Percentiles rank a stretch among this genome's conserved stretches.
Conservation (phyloP, 129 eudicot genomes). For the Centaurea solstitialis region DNA sequence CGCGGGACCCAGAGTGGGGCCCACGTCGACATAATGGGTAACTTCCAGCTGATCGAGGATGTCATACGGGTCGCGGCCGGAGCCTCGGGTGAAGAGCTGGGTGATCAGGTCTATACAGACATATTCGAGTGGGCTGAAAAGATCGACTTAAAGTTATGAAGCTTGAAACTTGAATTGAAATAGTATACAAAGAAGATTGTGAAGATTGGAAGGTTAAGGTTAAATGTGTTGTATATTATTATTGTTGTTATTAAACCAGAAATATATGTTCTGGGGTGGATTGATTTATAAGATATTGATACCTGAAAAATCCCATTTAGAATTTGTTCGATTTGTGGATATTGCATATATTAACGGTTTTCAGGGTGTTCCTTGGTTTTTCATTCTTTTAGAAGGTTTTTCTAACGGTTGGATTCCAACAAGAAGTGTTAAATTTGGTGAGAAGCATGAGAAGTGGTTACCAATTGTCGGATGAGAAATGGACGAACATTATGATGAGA, state of each 20-base stretch:
- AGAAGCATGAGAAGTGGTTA: too few species aligned
- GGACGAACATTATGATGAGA: too few species aligned
- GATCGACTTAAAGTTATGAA: slow-evolving; percentile 46
- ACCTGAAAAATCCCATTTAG: slow-evolving; percentile 10
- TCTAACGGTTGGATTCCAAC: too few species aligned
- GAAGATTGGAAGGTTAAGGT: not conserved
- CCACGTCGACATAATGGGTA: slow-evolving; percentile 98
- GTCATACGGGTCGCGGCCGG: slow-evolving; percentile 90
- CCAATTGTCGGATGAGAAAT: too few species aligned
- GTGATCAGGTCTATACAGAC: slow-evolving; percentile 78
- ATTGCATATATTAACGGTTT: too few species aligned
- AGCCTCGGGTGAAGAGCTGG: slow-evolving; percentile 80
- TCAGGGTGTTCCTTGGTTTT: too few species aligned
- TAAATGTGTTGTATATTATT: slow-evolving; percentile 25
- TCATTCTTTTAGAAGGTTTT: too few species aligned
- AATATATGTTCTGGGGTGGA: slow-evolving; percentile 7
- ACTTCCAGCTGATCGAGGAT: slow-evolving; percentile 88
- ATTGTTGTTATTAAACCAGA: not conserved
- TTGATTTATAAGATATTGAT: slow-evolving; percentile 20
- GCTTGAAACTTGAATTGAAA: not conserved
- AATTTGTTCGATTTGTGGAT: slow-evolving; percentile 2
- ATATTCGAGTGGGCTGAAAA: slow-evolving; percentile 89
- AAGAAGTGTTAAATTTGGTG: too few species aligned
- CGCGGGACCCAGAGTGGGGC: slow-evolving; percentile 98
- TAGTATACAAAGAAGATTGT: not conserved